phyloP scores from a whole-genome alignment of 2,329 filamentous ascomycete species.

The Berkeleyomyces rouxiae region DNA sequence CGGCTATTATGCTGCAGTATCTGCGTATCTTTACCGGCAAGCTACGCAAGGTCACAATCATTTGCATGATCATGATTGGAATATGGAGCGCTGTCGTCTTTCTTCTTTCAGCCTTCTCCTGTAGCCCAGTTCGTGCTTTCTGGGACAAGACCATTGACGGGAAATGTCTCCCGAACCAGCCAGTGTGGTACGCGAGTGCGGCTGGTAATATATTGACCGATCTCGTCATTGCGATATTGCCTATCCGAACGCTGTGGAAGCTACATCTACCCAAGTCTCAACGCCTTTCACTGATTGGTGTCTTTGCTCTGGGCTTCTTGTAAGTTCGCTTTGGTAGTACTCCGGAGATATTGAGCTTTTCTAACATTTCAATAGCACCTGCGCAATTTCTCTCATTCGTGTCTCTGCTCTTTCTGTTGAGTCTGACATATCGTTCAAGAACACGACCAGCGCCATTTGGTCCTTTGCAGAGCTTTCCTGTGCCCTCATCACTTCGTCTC shows the following conservation, averaged over 20 bases:
- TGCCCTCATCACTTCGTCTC: slow-evolving; percentile 16
- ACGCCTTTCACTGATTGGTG: slow-evolving; percentile 14
- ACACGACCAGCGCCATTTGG: slow-evolving; percentile 17
- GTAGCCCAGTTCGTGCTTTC: slow-evolving; percentile 13
- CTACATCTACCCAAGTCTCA: slow-evolving; percentile 15
- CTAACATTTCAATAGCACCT: slow-evolving; percentile 14
- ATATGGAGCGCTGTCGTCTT: slow-evolving; percentile 13
- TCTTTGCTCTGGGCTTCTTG: slow-evolving; percentile 17
- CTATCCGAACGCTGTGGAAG: slow-evolving; percentile 14
- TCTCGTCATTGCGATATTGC: slow-evolving; percentile 14
- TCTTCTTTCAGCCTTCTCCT: slow-evolving; percentile 12
- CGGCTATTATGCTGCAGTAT: slow-evolving; percentile 19
- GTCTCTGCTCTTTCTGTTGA: slow-evolving; percentile 15
- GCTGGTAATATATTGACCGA: slow-evolving; percentile 15
- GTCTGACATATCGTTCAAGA: slow-evolving; percentile 17
- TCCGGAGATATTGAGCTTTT: too few species aligned
- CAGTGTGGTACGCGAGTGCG: slow-evolving; percentile 16
- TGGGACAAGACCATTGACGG: slow-evolving; percentile 13
- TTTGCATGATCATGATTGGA: slow-evolving; percentile 10
- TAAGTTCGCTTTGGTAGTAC: slow-evolving; percentile 4
- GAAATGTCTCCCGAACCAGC: slow-evolving; percentile 14
- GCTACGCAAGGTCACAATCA: slow-evolving; percentile 14
- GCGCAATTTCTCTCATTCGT: slow-evolving; percentile 17
- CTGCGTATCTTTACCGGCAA: slow-evolving; percentile 15
- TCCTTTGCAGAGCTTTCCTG: slow-evolving; percentile 17